Percentiles rank a stretch among this genome's conserved stretches.
phyloP scores from a whole-genome alignment of 2,329 filamentous ascomycete species.

The Escovopsis weberi region DNA sequence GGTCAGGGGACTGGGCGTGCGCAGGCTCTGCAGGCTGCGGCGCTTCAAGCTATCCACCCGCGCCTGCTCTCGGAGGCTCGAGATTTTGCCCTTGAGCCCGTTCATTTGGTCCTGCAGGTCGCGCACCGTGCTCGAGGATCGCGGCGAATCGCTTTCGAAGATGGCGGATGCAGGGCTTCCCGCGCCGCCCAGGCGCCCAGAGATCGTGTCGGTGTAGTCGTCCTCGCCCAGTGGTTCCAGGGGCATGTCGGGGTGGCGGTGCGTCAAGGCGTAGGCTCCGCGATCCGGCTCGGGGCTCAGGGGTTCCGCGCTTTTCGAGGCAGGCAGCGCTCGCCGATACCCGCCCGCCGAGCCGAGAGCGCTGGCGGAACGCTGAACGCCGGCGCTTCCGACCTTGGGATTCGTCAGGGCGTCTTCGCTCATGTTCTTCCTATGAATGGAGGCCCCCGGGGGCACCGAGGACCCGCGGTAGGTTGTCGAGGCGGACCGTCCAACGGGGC shows the following conservation, averaged over 20 bases:
- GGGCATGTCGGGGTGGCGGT: conserved; percentile 25
- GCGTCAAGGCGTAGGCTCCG: conserved; percentile 12
- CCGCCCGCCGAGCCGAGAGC: conserved; percentile 45
- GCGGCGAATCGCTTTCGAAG: conserved; percentile 35
- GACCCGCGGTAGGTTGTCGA: conserved; percentile 11
- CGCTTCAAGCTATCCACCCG: conserved; percentile 66
- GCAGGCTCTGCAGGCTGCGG: conserved; percentile 59
- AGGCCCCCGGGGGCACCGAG: conserved; percentile 5
- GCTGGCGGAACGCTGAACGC: conserved; percentile 44
- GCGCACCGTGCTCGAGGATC: conserved; percentile 62
- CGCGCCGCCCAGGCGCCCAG: conserved; percentile 19
- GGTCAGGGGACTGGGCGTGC: conserved; percentile 66
- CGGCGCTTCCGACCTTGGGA: conserved; percentile 19
- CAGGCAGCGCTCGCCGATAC: conserved; percentile 35
- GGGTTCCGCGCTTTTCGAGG: conserved; percentile 30
- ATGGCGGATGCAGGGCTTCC: conserved; percentile 32
- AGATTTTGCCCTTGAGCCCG: conserved; percentile 73
- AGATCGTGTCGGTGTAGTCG: conserved; percentile 18
- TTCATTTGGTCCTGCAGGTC: conserved; percentile 73
- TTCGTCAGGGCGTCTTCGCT: conserved; percentile 17
- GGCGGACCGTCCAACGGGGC: conserved; percentile 23
- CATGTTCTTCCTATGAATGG: conserved; percentile 16
- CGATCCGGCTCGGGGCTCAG: conserved; percentile 15
- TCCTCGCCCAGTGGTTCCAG: conserved; percentile 42
- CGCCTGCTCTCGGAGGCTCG: conserved; percentile 61